Evolutionary conservation across 306 rosid species (phyloP).

Genomic region (Rosa lucieae): DNA sequence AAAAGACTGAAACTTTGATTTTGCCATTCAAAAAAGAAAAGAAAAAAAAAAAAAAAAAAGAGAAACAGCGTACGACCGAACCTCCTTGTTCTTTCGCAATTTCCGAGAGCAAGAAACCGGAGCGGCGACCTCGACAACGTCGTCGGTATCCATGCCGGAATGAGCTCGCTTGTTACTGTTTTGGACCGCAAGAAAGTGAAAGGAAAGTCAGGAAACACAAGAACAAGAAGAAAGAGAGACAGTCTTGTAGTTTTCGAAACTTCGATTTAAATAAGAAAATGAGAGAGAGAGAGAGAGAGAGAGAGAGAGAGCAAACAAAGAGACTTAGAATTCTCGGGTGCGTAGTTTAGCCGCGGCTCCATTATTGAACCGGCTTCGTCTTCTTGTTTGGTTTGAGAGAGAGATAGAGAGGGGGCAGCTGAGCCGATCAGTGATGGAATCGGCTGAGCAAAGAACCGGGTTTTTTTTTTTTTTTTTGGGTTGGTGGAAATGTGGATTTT

Average conservation of each 20-base stretch:
- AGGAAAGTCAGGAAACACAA: background rate
- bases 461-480: background rate
- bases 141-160: background rate
- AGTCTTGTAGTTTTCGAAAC: slow-evolving; percentile 8
- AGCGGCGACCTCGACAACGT: background rate
- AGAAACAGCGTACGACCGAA: background rate
- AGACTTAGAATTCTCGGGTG: background rate
- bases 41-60: background rate
- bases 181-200: background rate
- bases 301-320: background rate
- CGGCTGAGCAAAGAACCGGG: background rate
- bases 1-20: background rate
- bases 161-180: slow-evolving; percentile 1
- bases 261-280: background rate
- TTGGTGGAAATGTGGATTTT: background rate
- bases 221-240: background rate
- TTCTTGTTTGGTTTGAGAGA: background rate
- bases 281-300: background rate
- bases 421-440: background rate
- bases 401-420: background rate
- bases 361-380: background rate
- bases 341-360: background rate
- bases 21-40: background rate
- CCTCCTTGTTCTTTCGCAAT: slow-evolving; percentile 12
- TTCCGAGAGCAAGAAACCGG: background rate